Evolutionary conservation across 108 stramenopile species (phyloP), one percentile per base, ranked within the genome.

Genomic region (Chaetoceros muelleri): DNA sequence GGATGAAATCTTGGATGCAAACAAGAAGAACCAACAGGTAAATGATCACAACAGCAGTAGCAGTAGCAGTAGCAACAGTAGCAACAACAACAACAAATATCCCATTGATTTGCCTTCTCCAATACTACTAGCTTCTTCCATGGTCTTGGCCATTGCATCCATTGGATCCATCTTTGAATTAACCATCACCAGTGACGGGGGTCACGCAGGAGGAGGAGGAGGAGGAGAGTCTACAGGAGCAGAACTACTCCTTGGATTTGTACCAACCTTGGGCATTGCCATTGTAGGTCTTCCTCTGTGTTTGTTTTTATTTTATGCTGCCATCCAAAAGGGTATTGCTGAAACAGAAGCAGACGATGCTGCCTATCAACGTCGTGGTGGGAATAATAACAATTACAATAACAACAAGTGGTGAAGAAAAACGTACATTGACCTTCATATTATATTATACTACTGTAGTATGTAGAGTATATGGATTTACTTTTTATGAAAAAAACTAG

Each of bases 321-420:
- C 82, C 53, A 83, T 89, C 46, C 54, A 67, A 5, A 89, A 89
- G 65, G 87, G 72, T 27, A 62, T 55, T 13, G 84, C 80, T 0
- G 87, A 89, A 59, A 89, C 87, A n/a, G 87, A 85, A 66, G 87
- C 74, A 58, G 87, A 85, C 57, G 87, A 89, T 61, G 55, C 34
- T 31, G 52, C 54, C 26, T 71, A 66, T 40, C 34, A n/a, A n/a
- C n/a, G n/a, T n/a, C n/a, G n/a, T n/a, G n/a, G n/a, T n/a, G n/a
- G n/a, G n/a, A n/a, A n/a, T n/a, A n/a, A n/a, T n/a, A n/a, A n/a
- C n/a, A n/a, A n/a, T n/a, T n/a, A n/a, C n/a, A n/a, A n/a, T n/a
- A n/a, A n/a, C n/a, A n/a, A n/a, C n/a, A n/a, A n/a, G n/a, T n/a
- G n/a, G n/a, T n/a, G n/a, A n/a, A n/a, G n/a, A n/a, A n/a, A n/a